Percentiles rank a stretch among this genome's conserved stretches.
Evolutionary conservation across 1,284 basidiomycete genomes (phyloP).

Genomic region (Malassezia psittaci): DNA sequence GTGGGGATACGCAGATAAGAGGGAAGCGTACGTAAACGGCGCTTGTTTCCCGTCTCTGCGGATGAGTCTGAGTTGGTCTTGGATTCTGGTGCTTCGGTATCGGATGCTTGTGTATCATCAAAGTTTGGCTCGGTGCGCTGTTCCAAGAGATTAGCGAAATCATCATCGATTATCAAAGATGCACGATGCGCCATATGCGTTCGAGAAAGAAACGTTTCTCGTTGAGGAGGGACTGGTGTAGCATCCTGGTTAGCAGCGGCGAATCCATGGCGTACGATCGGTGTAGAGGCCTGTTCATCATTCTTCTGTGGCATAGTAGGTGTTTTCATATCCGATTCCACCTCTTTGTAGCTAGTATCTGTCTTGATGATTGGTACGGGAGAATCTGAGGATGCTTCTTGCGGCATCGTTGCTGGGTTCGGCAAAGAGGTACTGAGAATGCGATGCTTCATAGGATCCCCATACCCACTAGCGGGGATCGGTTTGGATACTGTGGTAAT

Average conservation of each 20-base stretch:
- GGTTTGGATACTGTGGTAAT: too few species aligned
- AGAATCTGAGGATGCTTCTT: neutral
- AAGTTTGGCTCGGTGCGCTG: neutral
- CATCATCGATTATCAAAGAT: conserved; percentile 14
- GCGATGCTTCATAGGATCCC: too few species aligned
- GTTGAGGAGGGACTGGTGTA: neutral
- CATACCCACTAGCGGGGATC: too few species aligned
- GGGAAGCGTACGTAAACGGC: conserved; percentile 24
- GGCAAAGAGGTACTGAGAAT: too few species aligned
- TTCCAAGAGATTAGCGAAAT: neutral
- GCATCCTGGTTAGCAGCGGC: neutral
- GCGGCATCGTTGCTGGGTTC: too few species aligned
- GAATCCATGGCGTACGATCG: neutral
- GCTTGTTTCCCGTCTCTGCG: neutral
- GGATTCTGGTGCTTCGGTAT: neutral
- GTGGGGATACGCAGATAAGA: conserved; percentile 47
- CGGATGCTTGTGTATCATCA: neutral
- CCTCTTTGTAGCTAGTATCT: neutral
- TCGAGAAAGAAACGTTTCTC: neutral
- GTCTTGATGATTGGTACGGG: neutral
- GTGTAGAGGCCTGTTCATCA: neutral
- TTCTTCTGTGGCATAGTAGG: neutral
- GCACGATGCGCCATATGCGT: conserved; percentile 9
- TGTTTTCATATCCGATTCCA: neutral
- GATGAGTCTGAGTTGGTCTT: neutral